A percentile compares a stretch with the other conserved stretches of the same genome.
These are phyloP conservation scores for Colletotrichum sp. DNA, from an alignment of 2,329 filamentous ascomycete genomes.

Conservation along the genomic window DNA sequence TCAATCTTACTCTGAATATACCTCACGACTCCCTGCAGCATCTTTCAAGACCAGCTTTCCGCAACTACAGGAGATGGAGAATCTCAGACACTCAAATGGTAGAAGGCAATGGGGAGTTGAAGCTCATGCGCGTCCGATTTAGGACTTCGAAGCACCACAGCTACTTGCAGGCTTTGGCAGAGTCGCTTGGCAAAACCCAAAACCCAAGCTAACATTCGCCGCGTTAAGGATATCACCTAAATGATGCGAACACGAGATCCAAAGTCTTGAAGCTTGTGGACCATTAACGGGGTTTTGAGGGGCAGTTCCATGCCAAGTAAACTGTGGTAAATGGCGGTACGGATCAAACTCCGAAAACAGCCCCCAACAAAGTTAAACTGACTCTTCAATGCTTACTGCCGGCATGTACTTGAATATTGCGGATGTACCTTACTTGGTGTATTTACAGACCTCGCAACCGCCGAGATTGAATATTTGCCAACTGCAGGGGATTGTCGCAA, in stretches of 20 bases:
- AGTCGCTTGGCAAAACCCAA: background rate
- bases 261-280: background rate
- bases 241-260: background rate
- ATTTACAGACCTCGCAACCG: accelerated
- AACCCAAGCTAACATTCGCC: background rate
- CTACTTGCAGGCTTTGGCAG: background rate
- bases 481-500: background rate
- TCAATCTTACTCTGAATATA: background rate
- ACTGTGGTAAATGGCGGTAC: background rate
- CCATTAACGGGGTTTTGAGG: background rate
- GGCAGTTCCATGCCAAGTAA: background rate
- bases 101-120: background rate
- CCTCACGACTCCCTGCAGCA: background rate
- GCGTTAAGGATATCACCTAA: accelerated
- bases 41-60: background rate
- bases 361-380: background rate
- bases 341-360: background rate
- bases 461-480: background rate
- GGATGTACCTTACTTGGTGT: background rate
- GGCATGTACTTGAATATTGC: background rate
- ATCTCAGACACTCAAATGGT: background rate
- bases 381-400: background rate
- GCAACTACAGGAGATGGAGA: background rate
- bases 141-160: background rate
- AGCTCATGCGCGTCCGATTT: accelerated